Conservation (phyloP, 2,329 filamentous ascomycete species). For the Fusarium sp. region DNA sequence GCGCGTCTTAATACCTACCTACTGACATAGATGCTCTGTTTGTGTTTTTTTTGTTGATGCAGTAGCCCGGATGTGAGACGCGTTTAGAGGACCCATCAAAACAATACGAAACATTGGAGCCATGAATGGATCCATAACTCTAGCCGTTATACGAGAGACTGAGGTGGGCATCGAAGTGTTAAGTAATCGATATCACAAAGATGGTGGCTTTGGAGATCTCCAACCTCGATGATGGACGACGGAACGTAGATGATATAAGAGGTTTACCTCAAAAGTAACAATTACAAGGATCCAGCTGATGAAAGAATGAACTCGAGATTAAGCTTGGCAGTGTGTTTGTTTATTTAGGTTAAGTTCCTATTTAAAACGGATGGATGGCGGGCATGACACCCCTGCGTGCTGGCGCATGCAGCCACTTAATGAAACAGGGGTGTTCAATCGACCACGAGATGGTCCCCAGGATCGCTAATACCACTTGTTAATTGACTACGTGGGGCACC, state of each 20-base stretch:
- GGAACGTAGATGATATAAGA: slow-evolving; percentile 29
- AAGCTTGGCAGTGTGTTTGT: slow-evolving; percentile 38
- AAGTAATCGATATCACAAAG: neutral
- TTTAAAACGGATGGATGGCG: slow-evolving; percentile 42
- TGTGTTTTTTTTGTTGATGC: slow-evolving; percentile 32
- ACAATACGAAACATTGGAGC: slow-evolving; percentile 26
- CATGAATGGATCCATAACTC: slow-evolving; percentile 16
- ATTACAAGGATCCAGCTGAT: slow-evolving; percentile 24
- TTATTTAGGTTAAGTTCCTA: slow-evolving; percentile 26
- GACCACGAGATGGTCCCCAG: slow-evolving; percentile 36
- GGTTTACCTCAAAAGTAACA: slow-evolving; percentile 23
- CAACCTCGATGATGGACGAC: slow-evolving; percentile 19
- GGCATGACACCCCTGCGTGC: slow-evolving; percentile 43
- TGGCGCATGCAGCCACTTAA: slow-evolving; percentile 46
- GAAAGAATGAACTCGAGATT: slow-evolving; percentile 38
- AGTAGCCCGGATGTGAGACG: slow-evolving; percentile 28
- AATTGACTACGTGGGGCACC: slow-evolving; percentile 34
- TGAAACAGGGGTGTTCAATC: slow-evolving; percentile 41
- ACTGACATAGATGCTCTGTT: slow-evolving; percentile 23
- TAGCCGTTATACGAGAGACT: slow-evolving; percentile 6
- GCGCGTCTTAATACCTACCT: neutral
- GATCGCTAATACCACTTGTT: slow-evolving; percentile 40
- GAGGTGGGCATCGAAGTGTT: neutral
- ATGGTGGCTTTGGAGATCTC: neutral
- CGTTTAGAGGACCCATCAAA: slow-evolving; percentile 31